Evolutionary conservation across 768 basidiomycete species (phyloP).

Genomic region (Psilocybe cyanescens): DNA sequence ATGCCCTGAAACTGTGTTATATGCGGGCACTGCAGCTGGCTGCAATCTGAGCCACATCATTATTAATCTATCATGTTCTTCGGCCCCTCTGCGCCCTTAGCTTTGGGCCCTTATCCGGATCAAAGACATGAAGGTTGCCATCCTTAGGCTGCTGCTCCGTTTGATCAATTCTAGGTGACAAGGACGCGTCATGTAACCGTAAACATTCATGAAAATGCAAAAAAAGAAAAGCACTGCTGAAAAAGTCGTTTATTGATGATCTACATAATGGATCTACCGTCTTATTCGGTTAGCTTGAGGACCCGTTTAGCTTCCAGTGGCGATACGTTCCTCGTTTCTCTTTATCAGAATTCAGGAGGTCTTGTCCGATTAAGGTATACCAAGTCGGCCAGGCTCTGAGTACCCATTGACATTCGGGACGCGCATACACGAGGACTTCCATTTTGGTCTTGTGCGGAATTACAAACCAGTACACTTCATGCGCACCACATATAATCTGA

Average conservation of each 20-base stretch:
- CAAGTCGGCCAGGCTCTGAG: neutral
- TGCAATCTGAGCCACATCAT: neutral
- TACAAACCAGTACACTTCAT: constrained; percentile 11
- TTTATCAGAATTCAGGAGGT: neutral
- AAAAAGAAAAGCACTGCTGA: neutral
- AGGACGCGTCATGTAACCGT: neutral
- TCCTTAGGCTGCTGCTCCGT: neutral
- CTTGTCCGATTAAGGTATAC: neutral
- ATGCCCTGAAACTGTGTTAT: neutral
- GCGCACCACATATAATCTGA: constrained; percentile 2
- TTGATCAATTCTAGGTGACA: neutral
- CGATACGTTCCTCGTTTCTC: neutral
- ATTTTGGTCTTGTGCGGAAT: constrained; percentile 9
- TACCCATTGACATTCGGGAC: neutral
- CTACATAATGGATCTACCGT: neutral
- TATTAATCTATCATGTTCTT: neutral
- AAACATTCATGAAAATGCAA: neutral
- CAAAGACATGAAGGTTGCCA: neutral
- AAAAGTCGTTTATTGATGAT: neutral
- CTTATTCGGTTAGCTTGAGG: neutral
- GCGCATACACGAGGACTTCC: constrained; percentile 6
- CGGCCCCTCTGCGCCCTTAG: neutral
- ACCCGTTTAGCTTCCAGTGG: neutral
- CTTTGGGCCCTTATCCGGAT: neutral
- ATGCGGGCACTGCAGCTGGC: neutral